Percentiles rank a stretch among this genome's conserved stretches.
Conservation (phyloP, 1,139 yeast genomes). For the Meyerozyma elateridarum region DNA sequence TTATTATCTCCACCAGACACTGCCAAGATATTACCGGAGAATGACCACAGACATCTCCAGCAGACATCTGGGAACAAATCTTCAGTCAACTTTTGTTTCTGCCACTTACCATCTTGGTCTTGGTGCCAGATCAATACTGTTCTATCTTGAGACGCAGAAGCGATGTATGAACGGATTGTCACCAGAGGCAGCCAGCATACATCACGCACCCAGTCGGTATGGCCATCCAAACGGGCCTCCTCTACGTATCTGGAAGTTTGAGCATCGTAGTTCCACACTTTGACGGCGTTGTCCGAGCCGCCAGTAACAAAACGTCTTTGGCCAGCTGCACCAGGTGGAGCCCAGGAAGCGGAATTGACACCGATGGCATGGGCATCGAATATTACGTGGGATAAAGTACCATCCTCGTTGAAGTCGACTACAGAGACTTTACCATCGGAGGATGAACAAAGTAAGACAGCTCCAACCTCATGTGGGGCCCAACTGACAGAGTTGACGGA, state of each 20-base stretch:
- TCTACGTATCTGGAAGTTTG: conserved; percentile 55
- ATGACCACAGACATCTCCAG: conserved; percentile 98
- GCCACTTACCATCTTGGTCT: conserved; percentile 73
- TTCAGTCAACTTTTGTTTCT: conserved; percentile 64
- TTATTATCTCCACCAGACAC: conserved; percentile 95
- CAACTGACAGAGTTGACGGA: conserved; percentile 91
- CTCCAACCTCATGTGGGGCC: conserved; percentile 98
- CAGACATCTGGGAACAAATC: conserved; percentile 94
- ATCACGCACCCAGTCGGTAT: conserved; percentile 97
- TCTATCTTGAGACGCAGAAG: conserved; percentile 97
- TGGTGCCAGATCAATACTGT: conserved; percentile 91
- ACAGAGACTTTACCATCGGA: conserved; percentile 91
- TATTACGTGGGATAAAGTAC: conserved; percentile 62
- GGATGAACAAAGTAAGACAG: conserved; percentile 83
- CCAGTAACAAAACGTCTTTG: conserved; percentile 77
- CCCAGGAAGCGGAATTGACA: conserved; percentile 94
- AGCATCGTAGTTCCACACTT: conserved; percentile 77
- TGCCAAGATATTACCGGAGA: conserved; percentile 92
- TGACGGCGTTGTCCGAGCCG: conserved; percentile 91
- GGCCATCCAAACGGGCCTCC: conserved; percentile 82
- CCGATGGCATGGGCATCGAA: conserved; percentile 90
- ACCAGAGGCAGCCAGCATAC: conserved; percentile 97
- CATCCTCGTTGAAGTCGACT: conserved; percentile 88
- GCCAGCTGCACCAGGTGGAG: conserved; percentile 50
- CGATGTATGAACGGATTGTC: conserved; percentile 81